Evolutionary conservation across 2,329 filamentous ascomycete genomes (phyloP).

Genomic region (Didymellaceae sp.): DNA sequence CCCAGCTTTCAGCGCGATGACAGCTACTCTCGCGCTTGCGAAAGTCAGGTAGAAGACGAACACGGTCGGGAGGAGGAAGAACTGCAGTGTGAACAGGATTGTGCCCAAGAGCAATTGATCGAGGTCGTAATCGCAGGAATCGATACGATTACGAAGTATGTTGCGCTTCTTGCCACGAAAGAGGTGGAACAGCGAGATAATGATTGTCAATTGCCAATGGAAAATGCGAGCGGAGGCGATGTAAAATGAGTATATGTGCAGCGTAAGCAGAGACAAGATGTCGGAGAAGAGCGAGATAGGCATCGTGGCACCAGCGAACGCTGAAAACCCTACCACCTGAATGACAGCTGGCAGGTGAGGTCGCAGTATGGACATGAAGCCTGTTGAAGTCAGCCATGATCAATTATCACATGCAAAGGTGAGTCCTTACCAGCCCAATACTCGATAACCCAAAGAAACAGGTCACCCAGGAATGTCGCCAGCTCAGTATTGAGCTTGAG

Average conservation of each 20-base stretch:
- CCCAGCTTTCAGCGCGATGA: constrained; percentile 88
- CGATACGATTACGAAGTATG: constrained; percentile 93
- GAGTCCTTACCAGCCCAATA: constrained; percentile 81
- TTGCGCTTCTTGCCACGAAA: constrained; percentile 99
- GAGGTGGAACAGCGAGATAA: constrained; percentile 96
- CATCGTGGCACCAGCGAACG: constrained; percentile 95
- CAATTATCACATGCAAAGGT: not conserved
- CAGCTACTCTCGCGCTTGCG: constrained; percentile 90
- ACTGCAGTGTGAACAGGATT: constrained; percentile 92
- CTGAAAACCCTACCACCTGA: constrained; percentile 91
- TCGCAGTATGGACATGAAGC: constrained; percentile 76
- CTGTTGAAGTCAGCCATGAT: constrained; percentile 49
- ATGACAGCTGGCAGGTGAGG: constrained; percentile 86
- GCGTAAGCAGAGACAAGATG: constrained; percentile 84
- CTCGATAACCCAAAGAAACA: constrained; percentile 98
- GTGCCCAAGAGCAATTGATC: constrained; percentile 96
- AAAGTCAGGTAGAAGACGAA: constrained; percentile 98
- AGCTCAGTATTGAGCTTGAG: constrained; percentile 94
- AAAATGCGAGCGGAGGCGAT: constrained; percentile 96
- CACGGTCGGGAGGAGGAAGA: constrained; percentile 93
- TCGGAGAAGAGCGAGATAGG: constrained; percentile 96
- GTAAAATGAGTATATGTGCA: constrained; percentile 98
- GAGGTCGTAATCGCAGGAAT: constrained; percentile 97
- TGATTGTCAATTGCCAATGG: constrained; percentile 97
- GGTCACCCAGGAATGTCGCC: constrained; percentile 88